Percentiles rank a stretch among this genome's conserved stretches.
These are phyloP conservation scores for Saccharomyces hybrid DNA, from an alignment of 1,139 yeast genomes.

Conservation along the genomic window DNA sequence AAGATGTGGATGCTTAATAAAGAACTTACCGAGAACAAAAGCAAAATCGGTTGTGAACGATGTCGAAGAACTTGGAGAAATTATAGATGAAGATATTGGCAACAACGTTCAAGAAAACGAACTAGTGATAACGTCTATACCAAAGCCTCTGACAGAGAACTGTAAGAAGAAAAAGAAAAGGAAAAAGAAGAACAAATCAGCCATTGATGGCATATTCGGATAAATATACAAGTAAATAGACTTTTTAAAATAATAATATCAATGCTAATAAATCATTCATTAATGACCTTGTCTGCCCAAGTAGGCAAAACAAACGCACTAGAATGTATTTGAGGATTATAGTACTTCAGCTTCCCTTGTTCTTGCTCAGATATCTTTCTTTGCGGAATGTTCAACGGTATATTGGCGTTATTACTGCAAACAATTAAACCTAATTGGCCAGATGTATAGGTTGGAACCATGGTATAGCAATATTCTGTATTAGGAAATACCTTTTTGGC, in stretches of 20 bases:
- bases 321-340: slow-evolving; percentile 61
- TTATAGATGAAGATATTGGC: slow-evolving; percentile 6
- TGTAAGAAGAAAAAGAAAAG: slow-evolving; percentile 34
- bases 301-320: slow-evolving; percentile 82
- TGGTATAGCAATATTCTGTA: slow-evolving; percentile 75
- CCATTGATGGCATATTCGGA: slow-evolving; percentile 56
- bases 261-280: slow-evolving; percentile 3
- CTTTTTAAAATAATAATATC: not conserved
- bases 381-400: slow-evolving; percentile 48
- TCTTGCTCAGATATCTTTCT: slow-evolving; percentile 48
- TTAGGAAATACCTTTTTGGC: slow-evolving; percentile 67
- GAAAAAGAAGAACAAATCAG: slow-evolving; percentile 40
- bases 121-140: slow-evolving; percentile 10
- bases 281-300: slow-evolving; percentile 50
- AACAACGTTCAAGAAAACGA: slow-evolving; percentile 32
- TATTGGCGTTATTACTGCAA: slow-evolving; percentile 54
- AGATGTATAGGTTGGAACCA: slow-evolving; percentile 93
- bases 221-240: slow-evolving; percentile 8
- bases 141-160: not conserved
- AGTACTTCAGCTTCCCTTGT: slow-evolving; percentile 53
- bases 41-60: slow-evolving; percentile 4
- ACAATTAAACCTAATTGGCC: slow-evolving; percentile 89
- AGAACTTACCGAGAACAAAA: slow-evolving; percentile 3
- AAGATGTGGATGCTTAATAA: not conserved
- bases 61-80: slow-evolving; percentile 8